Percentiles rank a stretch among this genome's conserved stretches.
Evolutionary conservation across 2,329 filamentous ascomycete species (phyloP).

Genomic region (Fusarium camptoceras): DNA sequence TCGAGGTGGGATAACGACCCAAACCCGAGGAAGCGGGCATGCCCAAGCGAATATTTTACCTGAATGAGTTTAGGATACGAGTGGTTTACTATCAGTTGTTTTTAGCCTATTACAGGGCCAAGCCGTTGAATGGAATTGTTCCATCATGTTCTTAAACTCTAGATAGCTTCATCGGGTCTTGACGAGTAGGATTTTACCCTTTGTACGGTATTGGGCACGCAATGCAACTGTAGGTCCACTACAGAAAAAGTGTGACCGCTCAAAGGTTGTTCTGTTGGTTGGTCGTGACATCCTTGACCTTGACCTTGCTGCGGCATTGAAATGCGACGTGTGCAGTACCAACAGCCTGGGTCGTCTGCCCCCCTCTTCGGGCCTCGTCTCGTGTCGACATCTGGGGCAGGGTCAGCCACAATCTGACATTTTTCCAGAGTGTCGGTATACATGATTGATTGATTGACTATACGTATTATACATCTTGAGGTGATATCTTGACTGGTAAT

Average conservation of each 20-base stretch:
- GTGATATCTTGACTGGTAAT: neutral
- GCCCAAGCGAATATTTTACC: neutral
- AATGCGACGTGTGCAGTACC: constrained; percentile 9
- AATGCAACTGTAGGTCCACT: neutral
- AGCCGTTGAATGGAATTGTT: neutral
- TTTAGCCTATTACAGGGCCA: neutral
- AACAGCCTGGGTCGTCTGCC: constrained; percentile 22
- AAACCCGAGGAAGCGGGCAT: neutral
- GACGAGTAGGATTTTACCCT: neutral
- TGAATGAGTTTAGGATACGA: neutral
- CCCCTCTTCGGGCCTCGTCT: neutral
- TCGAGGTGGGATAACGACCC: neutral
- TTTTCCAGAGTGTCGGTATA: constrained; percentile 12
- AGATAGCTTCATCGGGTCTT: neutral
- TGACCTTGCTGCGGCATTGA: neutral
- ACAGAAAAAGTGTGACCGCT: neutral
- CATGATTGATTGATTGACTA: neutral
- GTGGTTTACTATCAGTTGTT: neutral
- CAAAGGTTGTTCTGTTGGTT: neutral
- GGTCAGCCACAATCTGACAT: constrained; percentile 11
- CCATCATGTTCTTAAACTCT: neutral
- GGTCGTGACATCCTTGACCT: constrained; percentile 7
- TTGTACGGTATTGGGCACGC: neutral
- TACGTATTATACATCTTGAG: neutral
- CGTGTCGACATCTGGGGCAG: constrained; percentile 8